Base-by-base conservation (phyloP, 108 stramenopile genomes). In the Ochromonas danica region DNA sequence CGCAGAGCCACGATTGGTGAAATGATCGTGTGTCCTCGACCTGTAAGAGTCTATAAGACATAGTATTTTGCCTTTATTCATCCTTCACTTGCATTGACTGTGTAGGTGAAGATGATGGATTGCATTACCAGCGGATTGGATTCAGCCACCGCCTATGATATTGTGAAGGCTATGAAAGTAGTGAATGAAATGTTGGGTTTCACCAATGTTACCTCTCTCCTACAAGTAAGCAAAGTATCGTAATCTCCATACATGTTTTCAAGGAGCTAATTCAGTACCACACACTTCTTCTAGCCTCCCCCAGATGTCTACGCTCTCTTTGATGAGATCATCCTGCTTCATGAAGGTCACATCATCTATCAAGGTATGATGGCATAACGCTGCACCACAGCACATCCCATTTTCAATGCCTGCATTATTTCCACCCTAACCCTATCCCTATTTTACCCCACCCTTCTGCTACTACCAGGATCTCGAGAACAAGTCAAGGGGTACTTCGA, bases 241-340 rank as follows among this genome's bases (percentile, higher is more conserved):
- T n/a, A n/a, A n/a, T n/a, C n/a, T n/a, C n/a, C n/a, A n/a, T n/a
- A n/a, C n/a, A n/a, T n/a, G n/a, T n/a, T n/a, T n/a, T n/a, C n/a
- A n/a, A n/a, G n/a, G n/a, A n/a, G n/a, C n/a, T n/a, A n/a, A n/a
- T n/a, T n/a, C n/a, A n/a, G n/a, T n/a, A n/a, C n/a, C n/a, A n/a
- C n/a, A 51, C 22, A 51, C 22, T 51, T 67, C 3, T 67, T 36
- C 10, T 67, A 67, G 78, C 94, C 95, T 28, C 90, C 93, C 0
- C 94, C 93, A 0, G 94, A 95, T 86, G 92, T 92, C 25, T 92
- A 93, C 39, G 91, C 90, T 40, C 86, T 94, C 42, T 96, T 96
- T 81, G 94, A 95, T 78, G 90, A 94, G 43, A 42, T 95, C 6
- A 89, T 94, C 25, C 78, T 96, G 70, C 78, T 96, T 31, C 88